Percentiles rank a stretch among this genome's conserved stretches.
These are phyloP conservation scores for Scutellaria galericulata DNA, from an alignment of 257 asterid genomes.

Conservation along the genomic window DNA sequence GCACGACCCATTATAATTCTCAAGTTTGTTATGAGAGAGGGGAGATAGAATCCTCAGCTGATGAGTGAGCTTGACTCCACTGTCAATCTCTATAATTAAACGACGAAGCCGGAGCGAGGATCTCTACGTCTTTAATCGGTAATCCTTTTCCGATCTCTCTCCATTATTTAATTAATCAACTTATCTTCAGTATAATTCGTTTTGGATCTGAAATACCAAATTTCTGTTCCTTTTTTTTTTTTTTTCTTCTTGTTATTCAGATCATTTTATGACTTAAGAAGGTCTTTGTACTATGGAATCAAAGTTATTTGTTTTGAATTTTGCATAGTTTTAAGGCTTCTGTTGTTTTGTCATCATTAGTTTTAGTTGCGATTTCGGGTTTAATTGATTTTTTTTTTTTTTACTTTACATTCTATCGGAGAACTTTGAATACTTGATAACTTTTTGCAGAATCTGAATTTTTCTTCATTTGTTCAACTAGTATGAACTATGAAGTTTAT, in stretches of 20 bases:
- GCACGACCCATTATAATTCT: too few species aligned
- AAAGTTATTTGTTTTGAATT: slow-evolving; percentile 5
- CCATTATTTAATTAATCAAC: not conserved
- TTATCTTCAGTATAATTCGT: not conserved
- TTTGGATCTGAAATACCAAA: slow-evolving; percentile 33
- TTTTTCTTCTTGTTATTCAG: not conserved
- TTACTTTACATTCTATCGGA: not conserved
- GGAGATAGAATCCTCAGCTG: not conserved
- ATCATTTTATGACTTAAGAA: slow-evolving; percentile 12
- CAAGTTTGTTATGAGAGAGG: too few species aligned
- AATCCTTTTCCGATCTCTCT: not conserved
- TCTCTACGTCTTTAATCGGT: slow-evolving; percentile 30
- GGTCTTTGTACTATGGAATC: not conserved
- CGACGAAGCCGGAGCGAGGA: slow-evolving; percentile 27
- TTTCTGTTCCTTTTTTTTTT: slow-evolving; percentile 13
- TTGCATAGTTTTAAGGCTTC: slow-evolving; percentile 21
- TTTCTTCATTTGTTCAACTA: not conserved
- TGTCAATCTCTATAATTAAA: not conserved
- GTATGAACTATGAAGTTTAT: not conserved
- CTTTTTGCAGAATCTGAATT: not conserved
- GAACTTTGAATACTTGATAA: not conserved
- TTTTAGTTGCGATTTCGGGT: not conserved
- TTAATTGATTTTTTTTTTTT: not conserved
- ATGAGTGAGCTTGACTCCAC: slow-evolving; percentile 19
- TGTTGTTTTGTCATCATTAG: not conserved